Conservation (phyloP, 768 basidiomycete species). For the Dacryopinax spathularia region DNA sequence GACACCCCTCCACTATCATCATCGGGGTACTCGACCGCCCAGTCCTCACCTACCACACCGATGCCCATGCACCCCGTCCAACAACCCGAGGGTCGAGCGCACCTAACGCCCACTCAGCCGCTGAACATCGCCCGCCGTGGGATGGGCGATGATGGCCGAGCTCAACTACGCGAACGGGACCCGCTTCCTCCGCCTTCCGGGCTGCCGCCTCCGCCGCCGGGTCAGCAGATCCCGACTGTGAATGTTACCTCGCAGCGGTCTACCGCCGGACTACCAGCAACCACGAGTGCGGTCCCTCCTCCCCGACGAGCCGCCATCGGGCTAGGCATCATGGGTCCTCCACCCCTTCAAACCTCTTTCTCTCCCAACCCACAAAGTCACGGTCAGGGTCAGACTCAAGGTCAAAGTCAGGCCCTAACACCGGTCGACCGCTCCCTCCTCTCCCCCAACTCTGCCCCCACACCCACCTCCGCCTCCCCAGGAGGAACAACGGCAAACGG, state of each 20-base stretch:
- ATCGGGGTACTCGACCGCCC: background rate
- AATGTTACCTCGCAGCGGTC: background rate
- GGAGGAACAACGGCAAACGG: too few species aligned
- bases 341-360: background rate
- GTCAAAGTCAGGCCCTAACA: too few species aligned
- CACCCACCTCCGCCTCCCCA: background rate
- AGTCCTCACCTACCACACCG: slow-evolving; percentile 4
- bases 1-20: background rate
- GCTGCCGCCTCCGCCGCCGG: background rate
- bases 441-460: background rate
- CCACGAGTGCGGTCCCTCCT: background rate
- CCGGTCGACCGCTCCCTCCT: background rate
- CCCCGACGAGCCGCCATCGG: background rate
- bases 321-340: background rate
- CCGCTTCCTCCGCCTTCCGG: background rate
- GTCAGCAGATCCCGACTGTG: too few species aligned
- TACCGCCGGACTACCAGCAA: background rate
- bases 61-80: slow-evolving; percentile 8
- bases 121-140: background rate
- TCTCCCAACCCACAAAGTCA: background rate
- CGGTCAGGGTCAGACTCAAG: too few species aligned
- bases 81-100: slow-evolving; percentile 17
- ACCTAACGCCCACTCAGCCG: background rate
- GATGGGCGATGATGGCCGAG: background rate
- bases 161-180: background rate